Evolutionary conservation across 2,329 filamentous ascomycete species (phyloP), one percentile per base, ranked within the genome.

Genomic region (Annulohypoxylon truncatum): DNA sequence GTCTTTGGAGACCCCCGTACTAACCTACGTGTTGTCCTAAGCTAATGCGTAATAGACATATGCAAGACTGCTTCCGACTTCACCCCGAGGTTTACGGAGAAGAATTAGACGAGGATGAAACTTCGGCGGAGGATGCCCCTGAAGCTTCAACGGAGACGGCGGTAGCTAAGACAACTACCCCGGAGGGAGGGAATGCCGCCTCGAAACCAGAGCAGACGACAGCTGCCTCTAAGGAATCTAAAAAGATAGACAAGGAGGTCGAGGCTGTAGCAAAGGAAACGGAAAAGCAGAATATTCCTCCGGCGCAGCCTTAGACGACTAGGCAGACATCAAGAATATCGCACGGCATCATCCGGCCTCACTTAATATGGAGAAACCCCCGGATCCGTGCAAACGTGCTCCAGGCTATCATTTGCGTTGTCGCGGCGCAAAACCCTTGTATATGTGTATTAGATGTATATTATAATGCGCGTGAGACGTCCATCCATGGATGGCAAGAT

Each of bases 21-120:
- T 15, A 29, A n/a, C 24, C 24, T n/a, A 10, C 40, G 48, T 22
- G 55, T 24, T 55, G 22, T 68, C 74, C 64, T 72, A 38, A 4
- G 61, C 77, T 78, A 74, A 83, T 62, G 38, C 67, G 69, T 56
- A 24, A 62, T 72, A 97, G 94, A 85, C 89, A 86, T 74, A 99
- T 99, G 96, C 96, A 98, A 83, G 91, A 95, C 75, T 99, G 96
- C 84, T 99, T 99, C 87, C 89, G 94, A 73, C 83, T 90, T 78
- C 92, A 97, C 79, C 96, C 96, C 18, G 96, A 98, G 44, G 86
- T 97, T 65, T 99, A 99, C 80, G 94, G 94, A 65, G 87, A 91
- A 44, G 95, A 98, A 78, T 84, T 97, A 15, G 90, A 92, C 31
- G 91, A 94, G 50, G 94, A 96, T 53, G 88, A 89, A 31, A 89